Conservation (phyloP, 192 early-diverging fungal species). For the Umbelopsis sp. region DNA sequence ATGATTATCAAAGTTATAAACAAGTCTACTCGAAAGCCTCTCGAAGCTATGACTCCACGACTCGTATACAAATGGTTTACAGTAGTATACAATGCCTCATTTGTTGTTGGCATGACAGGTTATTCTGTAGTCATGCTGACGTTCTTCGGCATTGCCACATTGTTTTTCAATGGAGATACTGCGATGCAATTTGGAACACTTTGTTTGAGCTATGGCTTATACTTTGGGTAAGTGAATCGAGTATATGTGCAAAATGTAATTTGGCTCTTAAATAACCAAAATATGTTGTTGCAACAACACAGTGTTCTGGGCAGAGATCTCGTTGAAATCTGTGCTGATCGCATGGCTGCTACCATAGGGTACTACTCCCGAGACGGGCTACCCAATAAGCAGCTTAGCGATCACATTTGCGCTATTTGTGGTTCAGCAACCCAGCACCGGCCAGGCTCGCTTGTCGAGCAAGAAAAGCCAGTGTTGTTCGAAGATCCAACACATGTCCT, state of each 20-base stretch:
- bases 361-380: constrained; percentile 65
- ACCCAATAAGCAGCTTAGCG: constrained; percentile 55
- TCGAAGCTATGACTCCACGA: constrained; percentile 61
- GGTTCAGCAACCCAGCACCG: constrained; percentile 49
- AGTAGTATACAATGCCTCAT: constrained; percentile 60
- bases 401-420: constrained; percentile 61
- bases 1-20: constrained; percentile 43
- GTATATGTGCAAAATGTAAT: neutral
- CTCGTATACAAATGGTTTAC: constrained; percentile 67
- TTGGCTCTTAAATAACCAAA: neutral
- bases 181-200: constrained; percentile 47
- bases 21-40: constrained; percentile 60
- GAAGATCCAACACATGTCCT: constrained; percentile 42
- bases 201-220: constrained; percentile 58
- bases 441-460: constrained; percentile 40
- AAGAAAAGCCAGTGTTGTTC: constrained; percentile 21
- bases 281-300: neutral
- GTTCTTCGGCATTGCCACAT: constrained; percentile 53
- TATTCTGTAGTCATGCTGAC: constrained; percentile 54
- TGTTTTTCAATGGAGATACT: constrained; percentile 44
- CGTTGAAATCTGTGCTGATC: constrained; percentile 64
- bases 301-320: constrained; percentile 64
- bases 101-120: constrained; percentile 57
- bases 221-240: constrained; percentile 57
- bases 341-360: constrained; percentile 64